Evolutionary conservation across 2,329 filamentous ascomycete genomes (phyloP).

Genomic region (Chaetoscypha palmicola): DNA sequence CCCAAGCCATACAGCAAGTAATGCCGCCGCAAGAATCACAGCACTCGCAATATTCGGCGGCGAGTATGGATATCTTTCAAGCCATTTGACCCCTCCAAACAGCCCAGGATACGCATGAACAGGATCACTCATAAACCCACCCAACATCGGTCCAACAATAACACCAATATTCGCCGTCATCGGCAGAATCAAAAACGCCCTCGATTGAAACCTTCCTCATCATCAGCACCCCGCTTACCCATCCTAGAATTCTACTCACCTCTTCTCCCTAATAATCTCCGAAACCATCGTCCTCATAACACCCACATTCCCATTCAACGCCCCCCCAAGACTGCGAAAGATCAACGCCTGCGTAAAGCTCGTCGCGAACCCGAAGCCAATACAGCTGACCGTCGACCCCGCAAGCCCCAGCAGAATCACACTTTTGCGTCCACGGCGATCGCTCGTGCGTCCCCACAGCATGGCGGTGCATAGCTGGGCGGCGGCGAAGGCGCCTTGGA

Average conservation of each 20-base stretch:
- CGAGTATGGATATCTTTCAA: constrained; percentile 38
- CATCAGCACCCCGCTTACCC: constrained; percentile 1
- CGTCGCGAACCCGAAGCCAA: constrained; percentile 63
- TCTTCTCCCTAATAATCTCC: constrained; percentile 65
- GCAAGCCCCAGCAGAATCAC: constrained; percentile 58
- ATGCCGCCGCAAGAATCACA: constrained; percentile 28
- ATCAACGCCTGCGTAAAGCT: constrained; percentile 55
- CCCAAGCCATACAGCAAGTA: constrained; percentile 31
- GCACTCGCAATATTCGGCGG: constrained; percentile 38
- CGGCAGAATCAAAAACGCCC: constrained; percentile 38
- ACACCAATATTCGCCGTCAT: constrained; percentile 61
- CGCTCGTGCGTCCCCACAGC: constrained; percentile 58
- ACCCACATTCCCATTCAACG: constrained; percentile 65
- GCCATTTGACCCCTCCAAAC: constrained; percentile 36
- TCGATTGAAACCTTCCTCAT: constrained; percentile 32
- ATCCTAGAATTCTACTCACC: constrained; percentile 33
- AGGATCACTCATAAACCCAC: constrained; percentile 40
- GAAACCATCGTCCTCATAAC: constrained; percentile 70
- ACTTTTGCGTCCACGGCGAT: constrained; percentile 50
- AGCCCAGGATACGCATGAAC: constrained; percentile 32
- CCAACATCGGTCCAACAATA: constrained; percentile 37
- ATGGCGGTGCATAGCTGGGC: constrained; percentile 65
- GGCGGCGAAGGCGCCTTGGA: constrained; percentile 59
- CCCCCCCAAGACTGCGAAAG: constrained; percentile 52
- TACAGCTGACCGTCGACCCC: constrained; percentile 54